Evolutionary conservation across 768 basidiomycete species (phyloP).

Genomic region (Plicaturopsis crispa): DNA sequence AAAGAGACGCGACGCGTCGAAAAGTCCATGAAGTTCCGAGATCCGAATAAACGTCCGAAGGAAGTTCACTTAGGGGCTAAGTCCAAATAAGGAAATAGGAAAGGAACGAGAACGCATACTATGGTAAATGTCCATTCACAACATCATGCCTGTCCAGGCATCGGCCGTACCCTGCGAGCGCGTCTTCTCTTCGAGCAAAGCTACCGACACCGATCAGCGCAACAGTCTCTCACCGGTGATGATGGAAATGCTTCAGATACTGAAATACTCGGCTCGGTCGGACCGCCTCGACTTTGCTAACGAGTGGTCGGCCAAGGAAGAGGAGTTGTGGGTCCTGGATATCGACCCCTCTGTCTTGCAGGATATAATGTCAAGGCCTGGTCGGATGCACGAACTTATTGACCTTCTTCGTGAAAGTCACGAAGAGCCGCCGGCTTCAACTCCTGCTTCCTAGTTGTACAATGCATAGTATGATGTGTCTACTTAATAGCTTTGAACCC

Average conservation of each 20-base stretch:
- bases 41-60: too few relatives aligned
- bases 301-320: neutral
- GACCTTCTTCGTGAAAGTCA: too few relatives aligned
- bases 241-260: conserved; percentile 15
- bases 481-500: too few relatives aligned
- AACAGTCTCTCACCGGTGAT: conserved; percentile 9
- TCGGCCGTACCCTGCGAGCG: conserved; percentile 13
- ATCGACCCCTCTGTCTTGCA: neutral
- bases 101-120: too few relatives aligned
- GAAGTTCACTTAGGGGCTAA: too few relatives aligned
- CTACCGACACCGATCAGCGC: conserved; percentile 8
- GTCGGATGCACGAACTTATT: neutral
- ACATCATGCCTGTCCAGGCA: conserved; percentile 5
- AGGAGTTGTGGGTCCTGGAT: neutral
- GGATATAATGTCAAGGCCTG: neutral
- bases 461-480: too few relatives aligned
- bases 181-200: conserved; percentile 12
- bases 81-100: too few relatives aligned
- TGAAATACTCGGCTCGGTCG: conserved; percentile 5
- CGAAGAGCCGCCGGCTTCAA: too few relatives aligned
- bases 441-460: too few relatives aligned
- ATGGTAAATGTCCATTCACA: too few relatives aligned
- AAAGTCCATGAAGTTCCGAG: too few relatives aligned
- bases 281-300: neutral
- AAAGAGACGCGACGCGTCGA: too few relatives aligned